Base-by-base conservation (phyloP, 306 rosid species). In the Lathyrus oleraceus region DNA sequence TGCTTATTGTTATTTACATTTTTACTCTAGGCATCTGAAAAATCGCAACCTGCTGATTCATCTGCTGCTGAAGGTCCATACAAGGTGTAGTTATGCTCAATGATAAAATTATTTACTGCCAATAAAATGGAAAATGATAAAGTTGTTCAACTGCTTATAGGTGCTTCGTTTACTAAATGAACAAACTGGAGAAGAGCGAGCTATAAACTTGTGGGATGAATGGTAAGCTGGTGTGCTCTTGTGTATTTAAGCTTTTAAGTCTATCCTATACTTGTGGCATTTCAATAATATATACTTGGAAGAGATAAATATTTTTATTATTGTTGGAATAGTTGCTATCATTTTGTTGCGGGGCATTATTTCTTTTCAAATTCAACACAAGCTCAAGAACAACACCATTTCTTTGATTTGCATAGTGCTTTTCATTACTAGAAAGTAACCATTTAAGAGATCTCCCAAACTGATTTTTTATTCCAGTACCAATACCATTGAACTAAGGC, bases 101-200 rank as follows among this genome's bases (percentile, higher is more conserved):
- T 61, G 58, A 44, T 63, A 43, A 52, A 67, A 36, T 62, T 57
- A 39, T 39, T 69, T 53, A 44, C 67, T 19, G 11, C 16, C n/a
- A 45, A 38, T 45, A 40, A 59, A 77, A 64, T 72, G 10, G 35
- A 11, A 52, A 75, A 48, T 67, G 65, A 48, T 76, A 65, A 67
- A 75, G 45, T 65, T 78, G 67, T 77, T 32, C 49, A 10, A 72
- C 36, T 80, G 63, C 62, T 81, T 80, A 65, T 79, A 93, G 98
- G 90, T 90, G 83, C 97, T 93, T 65, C 94, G 96, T 36, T 72
- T 93, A 82, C 82, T 90, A 72, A 81, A 88, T 74, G 98, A 93
- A 83, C 80, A 78, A 57, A 84, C 71, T 15, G 98, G 97, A 68
- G 91, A 82, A 77, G 97, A 90, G 82, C 73, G 79, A 36, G 83